phyloP scores from a whole-genome alignment of 2,329 filamentous ascomycete genomes.

The Ceratocystis destructans region DNA sequence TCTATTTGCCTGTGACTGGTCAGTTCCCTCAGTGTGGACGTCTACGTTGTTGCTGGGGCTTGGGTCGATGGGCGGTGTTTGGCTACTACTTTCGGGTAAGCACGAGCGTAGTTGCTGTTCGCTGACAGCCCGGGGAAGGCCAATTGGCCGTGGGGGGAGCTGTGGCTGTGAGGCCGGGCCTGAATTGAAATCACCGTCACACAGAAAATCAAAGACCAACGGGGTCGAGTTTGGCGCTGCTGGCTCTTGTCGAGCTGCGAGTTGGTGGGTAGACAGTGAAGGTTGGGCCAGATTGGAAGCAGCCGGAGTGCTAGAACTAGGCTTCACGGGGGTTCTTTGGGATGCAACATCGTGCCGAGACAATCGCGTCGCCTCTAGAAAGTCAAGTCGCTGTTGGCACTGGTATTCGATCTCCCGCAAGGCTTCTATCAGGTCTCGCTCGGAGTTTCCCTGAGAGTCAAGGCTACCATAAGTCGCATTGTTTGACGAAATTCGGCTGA shows the following conservation, averaged over 20 bases:
- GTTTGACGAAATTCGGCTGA: constrained; percentile 76
- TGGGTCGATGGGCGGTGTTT: neutral
- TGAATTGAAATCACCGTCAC: neutral
- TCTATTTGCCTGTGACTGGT: constrained; percentile 22
- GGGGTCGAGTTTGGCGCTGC: neutral
- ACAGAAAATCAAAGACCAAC: neutral
- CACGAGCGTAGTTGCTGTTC: neutral
- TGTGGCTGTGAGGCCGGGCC: neutral
- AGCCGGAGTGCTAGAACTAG: neutral
- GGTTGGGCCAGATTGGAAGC: neutral
- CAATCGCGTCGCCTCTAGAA: constrained; percentile 66
- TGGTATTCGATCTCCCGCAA: constrained; percentile 73
- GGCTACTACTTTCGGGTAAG: neutral
- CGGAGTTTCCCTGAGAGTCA: constrained; percentile 63
- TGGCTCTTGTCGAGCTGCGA: neutral
- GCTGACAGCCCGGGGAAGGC: constrained; percentile 20
- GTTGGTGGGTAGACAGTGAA: neutral
- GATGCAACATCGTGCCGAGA: constrained; percentile 32
- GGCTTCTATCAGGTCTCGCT: constrained; percentile 68
- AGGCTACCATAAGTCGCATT: constrained; percentile 49
- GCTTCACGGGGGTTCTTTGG: neutral
- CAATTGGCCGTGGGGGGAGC: neutral
- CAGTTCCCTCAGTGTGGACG: neutral
- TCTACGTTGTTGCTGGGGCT: neutral
- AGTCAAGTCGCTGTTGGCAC: constrained; percentile 82